These are phyloP conservation scores for Ganoderma lucidum DNA, from an alignment of 1,284 basidiomycete genomes.

Conservation along the genomic window DNA sequence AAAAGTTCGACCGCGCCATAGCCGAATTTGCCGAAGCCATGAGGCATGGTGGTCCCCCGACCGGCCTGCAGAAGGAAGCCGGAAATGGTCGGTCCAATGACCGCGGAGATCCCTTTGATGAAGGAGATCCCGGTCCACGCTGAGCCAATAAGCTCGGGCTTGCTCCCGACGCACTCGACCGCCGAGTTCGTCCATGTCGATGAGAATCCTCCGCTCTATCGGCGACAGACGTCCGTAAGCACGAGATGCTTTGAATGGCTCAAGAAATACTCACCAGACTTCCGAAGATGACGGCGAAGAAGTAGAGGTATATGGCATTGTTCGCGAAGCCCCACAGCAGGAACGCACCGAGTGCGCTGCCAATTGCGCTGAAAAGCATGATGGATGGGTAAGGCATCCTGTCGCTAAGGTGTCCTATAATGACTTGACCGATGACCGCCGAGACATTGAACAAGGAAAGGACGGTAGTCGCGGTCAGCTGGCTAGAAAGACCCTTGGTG, in stretches of 20 bases:
- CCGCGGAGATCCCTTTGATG: conserved; percentile 36
- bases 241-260: background rate
- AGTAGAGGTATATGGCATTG: conserved; percentile 34
- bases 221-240: background rate
- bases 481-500: conserved; percentile 35
- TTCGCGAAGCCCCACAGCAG: conserved; percentile 40
- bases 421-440: conserved; percentile 35
- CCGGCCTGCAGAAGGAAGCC: conserved; percentile 36
- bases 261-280: conserved; percentile 29
- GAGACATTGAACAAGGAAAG: conserved; percentile 39
- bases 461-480: conserved; percentile 36
- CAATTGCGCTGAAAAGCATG: conserved; percentile 33
- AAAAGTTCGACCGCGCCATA: conserved; percentile 40
- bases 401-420: conserved; percentile 38
- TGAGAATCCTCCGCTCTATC: conserved; percentile 32
- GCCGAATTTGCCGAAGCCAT: conserved; percentile 35
- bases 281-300: conserved; percentile 40
- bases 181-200: conserved; percentile 37
- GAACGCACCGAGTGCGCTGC: conserved; percentile 37
- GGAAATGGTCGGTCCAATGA: conserved; percentile 38
- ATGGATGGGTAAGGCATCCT: conserved; percentile 36
- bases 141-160: conserved; percentile 35
- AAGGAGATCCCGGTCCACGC: conserved; percentile 33
- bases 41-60: conserved; percentile 20
- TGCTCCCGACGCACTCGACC: conserved; percentile 36